These are phyloP conservation scores for Xylariaceae sp. DNA, from an alignment of 2,329 filamentous ascomycete species.

Conservation along the genomic window DNA sequence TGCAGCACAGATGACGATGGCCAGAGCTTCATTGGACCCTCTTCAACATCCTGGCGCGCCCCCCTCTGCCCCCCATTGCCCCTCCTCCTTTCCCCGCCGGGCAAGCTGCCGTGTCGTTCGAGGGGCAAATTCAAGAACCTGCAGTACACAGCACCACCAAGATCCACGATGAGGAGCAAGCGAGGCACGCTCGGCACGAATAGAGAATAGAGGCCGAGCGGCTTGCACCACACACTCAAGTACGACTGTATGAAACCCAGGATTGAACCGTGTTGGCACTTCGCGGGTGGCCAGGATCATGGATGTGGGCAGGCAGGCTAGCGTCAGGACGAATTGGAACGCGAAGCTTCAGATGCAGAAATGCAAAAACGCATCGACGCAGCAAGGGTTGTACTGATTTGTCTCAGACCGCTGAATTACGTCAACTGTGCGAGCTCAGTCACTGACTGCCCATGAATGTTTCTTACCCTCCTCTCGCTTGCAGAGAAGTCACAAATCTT, in stretches of 20 bases:
- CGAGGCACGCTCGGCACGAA: no score
- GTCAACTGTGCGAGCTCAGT: conserved; percentile 24
- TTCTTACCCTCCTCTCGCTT: conserved; percentile 7
- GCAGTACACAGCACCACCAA: no score
- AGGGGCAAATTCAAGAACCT: no score
- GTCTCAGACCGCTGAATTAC: conserved; percentile 22
- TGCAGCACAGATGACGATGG: no score
- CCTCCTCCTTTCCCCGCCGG: no score
- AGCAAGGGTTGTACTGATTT: conserved; percentile 8
- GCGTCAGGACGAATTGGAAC: conserved; percentile 10
- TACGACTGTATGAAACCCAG: conserved; percentile 4
- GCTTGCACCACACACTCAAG: neutral
- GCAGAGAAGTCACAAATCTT: conserved; percentile 9
- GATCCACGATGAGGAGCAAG: no score
- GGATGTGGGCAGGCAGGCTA: conserved; percentile 3
- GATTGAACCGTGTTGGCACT: no score
- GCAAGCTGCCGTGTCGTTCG: no score
- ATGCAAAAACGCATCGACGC: conserved; percentile 4
- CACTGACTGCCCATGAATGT: conserved; percentile 4
- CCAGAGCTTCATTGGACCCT: no score
- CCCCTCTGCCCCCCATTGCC: no score
- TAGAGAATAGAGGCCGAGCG: no score
- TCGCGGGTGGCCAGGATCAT: neutral
- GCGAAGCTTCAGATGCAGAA: conserved; percentile 5
- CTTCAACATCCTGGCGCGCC: no score